Conservation (phyloP, 2,329 filamentous ascomycete genomes). For the Pseudogymnoascus sp. region DNA sequence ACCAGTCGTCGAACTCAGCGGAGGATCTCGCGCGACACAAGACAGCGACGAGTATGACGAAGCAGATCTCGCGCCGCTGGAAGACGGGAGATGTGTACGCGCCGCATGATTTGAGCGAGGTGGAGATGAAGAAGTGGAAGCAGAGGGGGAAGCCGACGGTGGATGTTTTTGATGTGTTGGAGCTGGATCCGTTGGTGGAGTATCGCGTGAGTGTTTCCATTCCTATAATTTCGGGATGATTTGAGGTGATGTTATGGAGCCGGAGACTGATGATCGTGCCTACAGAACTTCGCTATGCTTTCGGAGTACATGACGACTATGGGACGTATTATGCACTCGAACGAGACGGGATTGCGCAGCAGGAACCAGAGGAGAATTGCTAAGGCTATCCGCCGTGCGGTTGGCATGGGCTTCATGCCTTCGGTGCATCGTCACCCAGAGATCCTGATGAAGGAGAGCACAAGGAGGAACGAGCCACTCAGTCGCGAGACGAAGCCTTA, state of each 20-base stretch:
- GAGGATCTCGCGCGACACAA: conserved; percentile 14
- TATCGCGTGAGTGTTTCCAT: conserved; percentile 63
- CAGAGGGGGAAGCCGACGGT: conserved; percentile 42
- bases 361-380: conserved; percentile 90
- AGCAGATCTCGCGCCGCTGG: conserved; percentile 64
- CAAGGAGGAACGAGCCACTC: conserved; percentile 11
- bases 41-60: conserved; percentile 44
- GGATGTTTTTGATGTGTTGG: conserved; percentile 74
- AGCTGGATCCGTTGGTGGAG: conserved; percentile 70
- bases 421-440: conserved; percentile 86
- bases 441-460: conserved; percentile 41
- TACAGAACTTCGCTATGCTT: conserved; percentile 84
- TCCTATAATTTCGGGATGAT: not conserved
- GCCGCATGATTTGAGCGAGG: conserved; percentile 72
- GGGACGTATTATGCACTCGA: conserved; percentile 75
- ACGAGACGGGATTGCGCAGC: conserved; percentile 68
- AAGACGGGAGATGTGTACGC: conserved; percentile 76
- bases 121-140: conserved; percentile 77
- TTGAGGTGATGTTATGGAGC: not conserved
- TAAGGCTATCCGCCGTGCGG: conserved; percentile 80
- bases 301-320: conserved; percentile 79
- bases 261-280: conserved; percentile 9
- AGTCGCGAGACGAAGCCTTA: conserved; percentile 7
- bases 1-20: not conserved
- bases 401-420: conserved; percentile 87